phyloP scores from a whole-genome alignment of 2,329 filamentous ascomycete genomes.

The Chlorencoelia australis region DNA sequence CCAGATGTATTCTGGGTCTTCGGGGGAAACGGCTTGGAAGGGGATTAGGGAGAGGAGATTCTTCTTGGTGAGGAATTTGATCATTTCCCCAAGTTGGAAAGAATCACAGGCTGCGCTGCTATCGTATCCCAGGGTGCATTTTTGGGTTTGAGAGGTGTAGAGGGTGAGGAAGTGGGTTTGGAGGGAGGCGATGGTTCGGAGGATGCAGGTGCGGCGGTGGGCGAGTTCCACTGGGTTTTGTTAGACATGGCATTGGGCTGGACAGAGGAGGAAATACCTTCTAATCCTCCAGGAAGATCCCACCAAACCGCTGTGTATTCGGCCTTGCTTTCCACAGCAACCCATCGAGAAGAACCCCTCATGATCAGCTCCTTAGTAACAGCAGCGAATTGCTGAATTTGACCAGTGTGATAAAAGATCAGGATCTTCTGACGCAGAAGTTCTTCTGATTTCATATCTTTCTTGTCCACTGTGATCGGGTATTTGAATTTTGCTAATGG shows the following conservation, averaged over 20 bases:
- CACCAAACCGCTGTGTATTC: conserved; percentile 50
- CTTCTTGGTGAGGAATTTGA: conserved; percentile 57
- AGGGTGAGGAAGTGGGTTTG: conserved; percentile 56
- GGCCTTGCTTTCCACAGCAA: conserved; percentile 24
- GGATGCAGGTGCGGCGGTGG: conserved; percentile 52
- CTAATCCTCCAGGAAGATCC: conserved; percentile 58
- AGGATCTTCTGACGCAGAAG: conserved; percentile 59
- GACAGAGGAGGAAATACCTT: conserved; percentile 44
- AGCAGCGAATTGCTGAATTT: conserved; percentile 47
- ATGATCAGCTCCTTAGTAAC: conserved; percentile 57
- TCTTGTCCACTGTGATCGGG: conserved; percentile 36
- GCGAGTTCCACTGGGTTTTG: conserved; percentile 48
- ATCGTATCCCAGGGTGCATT: conserved; percentile 68
- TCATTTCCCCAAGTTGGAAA: conserved; percentile 69
- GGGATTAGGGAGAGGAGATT: conserved; percentile 50
- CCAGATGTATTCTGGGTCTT: conserved; percentile 25
- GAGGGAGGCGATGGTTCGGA: conserved; percentile 60
- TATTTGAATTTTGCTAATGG: conserved; percentile 41
- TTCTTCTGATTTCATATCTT: conserved; percentile 47
- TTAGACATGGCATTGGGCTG: too few relatives aligned
- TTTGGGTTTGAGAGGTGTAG: conserved; percentile 56
- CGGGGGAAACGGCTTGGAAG: conserved; percentile 39
- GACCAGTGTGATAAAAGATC: conserved; percentile 54
- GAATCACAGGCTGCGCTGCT: conserved; percentile 63
- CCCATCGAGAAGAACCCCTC: conserved; percentile 44